Base-by-base conservation (phyloP, 495 filamentous ascomycete genomes). In the Tuber microsphaerosporum region DNA sequence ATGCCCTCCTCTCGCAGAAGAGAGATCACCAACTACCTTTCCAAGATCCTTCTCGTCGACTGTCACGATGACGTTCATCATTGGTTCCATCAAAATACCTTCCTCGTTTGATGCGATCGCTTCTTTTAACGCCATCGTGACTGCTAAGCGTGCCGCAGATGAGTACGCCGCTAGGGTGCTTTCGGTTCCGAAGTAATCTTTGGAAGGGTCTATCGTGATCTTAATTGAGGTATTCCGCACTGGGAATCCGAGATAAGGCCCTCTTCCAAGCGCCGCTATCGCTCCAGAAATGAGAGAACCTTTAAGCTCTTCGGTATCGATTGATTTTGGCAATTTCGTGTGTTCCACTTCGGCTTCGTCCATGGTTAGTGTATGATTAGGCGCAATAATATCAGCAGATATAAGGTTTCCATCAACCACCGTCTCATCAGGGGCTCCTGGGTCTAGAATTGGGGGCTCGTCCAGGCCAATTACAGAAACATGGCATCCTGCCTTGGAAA, bases 1-100 rank as follows among this genome's bases (percentile, higher is more conserved):
- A 73, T 91, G 91, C 0, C 94, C 96, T 70, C 96, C 95, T 2
- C 94, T 89, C 0, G 89, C 89, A 19, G 92, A 89, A 22, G 89
- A 91, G 61, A 99, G 88, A 81, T 99, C 96, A 76, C 95, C 93
- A 68, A 97, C 92, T n/a, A 99, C 92, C 4, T 89, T 87, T 19
- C 94, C 93, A 31, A 97, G 88, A 39, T 88, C 89, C 20, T 87
- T 87, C 85, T 97, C 95, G 81, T 94, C 91, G 73, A 94, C 91
- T 83, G 86, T 88, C 81, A 99, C 94, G 26, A 89, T 89, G 16
- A 92, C 93, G 76, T 90, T 88, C 91, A 97, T 96, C 41, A 98
- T 90, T 0, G 94, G 94, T 83, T 99, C 96, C 86, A 98, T 92
- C 69, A 99, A 85, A 19, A 75, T 42, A 2, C 41, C 70, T 37